Conservation (phyloP, 2,329 filamentous ascomycete species). For the Cladobotryum protrusum region DNA sequence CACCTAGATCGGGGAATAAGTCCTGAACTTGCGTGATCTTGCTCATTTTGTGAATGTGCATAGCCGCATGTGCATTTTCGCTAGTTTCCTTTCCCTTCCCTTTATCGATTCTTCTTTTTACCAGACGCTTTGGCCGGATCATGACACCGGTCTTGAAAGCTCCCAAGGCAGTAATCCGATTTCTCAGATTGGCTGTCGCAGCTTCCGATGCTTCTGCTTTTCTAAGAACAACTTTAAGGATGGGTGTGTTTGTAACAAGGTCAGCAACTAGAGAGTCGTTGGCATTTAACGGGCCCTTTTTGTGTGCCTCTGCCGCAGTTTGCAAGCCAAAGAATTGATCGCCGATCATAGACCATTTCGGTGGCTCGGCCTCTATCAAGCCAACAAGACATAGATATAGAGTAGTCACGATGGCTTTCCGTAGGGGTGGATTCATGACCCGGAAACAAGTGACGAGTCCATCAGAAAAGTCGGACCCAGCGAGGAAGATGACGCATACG, state of each 20-base stretch:
- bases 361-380: slow-evolving; percentile 58
- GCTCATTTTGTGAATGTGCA: slow-evolving; percentile 77
- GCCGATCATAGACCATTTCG: slow-evolving; percentile 67
- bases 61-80: slow-evolving; percentile 35
- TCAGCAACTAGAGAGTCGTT: slow-evolving; percentile 73
- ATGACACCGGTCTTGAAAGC: slow-evolving; percentile 52
- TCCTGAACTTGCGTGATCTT: slow-evolving; percentile 89
- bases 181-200: slow-evolving; percentile 50
- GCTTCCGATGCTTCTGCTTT: slow-evolving; percentile 44
- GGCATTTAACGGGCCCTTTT: slow-evolving; percentile 46
- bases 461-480: slow-evolving; percentile 83
- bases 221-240: slow-evolving; percentile 58
- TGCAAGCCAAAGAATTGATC: slow-evolving; percentile 83
- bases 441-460: slow-evolving; percentile 61
- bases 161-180: slow-evolving; percentile 55
- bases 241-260: slow-evolving; percentile 71
- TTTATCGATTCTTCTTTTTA: slow-evolving; percentile 55
- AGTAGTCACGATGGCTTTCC: slow-evolving; percentile 63
- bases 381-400: slow-evolving; percentile 70
- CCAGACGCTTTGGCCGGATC: slow-evolving; percentile 44
- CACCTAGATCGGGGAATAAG: slow-evolving; percentile 80
- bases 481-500: slow-evolving; percentile 60
- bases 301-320: slow-evolving; percentile 59
- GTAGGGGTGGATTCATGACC: slow-evolving; percentile 56
- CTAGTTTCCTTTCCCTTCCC: slow-evolving; percentile 49